Evolutionary conservation across 345 rosid species (phyloP), one percentile per base, ranked within the genome.

Genomic region (Gossypium raimondii): DNA sequence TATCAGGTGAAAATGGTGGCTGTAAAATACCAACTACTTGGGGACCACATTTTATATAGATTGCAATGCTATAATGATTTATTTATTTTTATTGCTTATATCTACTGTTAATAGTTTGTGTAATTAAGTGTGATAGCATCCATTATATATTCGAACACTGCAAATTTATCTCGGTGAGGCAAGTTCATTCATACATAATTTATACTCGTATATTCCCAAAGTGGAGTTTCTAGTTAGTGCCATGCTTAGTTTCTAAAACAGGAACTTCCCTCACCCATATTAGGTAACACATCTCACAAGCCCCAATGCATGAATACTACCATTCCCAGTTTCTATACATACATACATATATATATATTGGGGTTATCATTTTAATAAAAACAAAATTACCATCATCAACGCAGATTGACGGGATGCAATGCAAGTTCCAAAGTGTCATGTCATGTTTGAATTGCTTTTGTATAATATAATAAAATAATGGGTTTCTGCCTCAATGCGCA

Each of bases 221-320:
- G 41, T 34, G 41, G 41, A 34, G 41, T 5, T 34, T 34, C 41
- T 34, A 5, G 41, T 34, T 34, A 34, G 5, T 34, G 51, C 51
- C 11, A 47, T 38, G 69, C 14, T n/a, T 7, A 22, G 48, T 82
- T 81, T 51, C 86, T 77, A 72, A 76, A 84, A 78, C 67, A 47
- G 80, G 84, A 75, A 75, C 56, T 53, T 24, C 9, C 14, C 47
- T 67, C 72, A 75, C 41, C 70, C 83, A 80, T 72, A 75, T 82
- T 76, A 77, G 82, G 91, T 78, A 84, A 85, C 74, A 52, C 43
- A 67, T 29, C 45, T 52, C 76, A 58, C 77, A 61, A 24, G 45
- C 29, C 73, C 51, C 41, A 34, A 34, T 5, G 41, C 68, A 72
- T 18, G 14, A 57, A 72, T 45, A 45, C 12, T 45, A 11, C 2